Conservation (phyloP, 2,329 filamentous ascomycete species). For the Exophiala phaeomuriformis region DNA sequence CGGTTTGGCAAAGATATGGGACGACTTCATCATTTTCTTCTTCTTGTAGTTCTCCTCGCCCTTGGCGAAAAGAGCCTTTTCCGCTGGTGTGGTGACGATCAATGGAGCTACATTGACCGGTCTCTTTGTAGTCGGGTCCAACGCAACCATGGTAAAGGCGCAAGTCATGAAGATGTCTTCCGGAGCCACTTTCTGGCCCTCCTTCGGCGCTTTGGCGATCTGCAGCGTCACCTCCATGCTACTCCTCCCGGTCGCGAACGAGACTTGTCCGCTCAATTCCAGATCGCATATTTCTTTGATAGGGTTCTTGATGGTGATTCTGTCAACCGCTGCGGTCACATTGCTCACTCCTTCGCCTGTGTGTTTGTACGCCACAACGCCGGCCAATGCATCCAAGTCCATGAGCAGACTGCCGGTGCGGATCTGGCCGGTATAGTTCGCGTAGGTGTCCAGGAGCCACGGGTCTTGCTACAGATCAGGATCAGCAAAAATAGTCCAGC, state of each 20-base stretch:
- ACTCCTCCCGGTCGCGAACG: conserved; percentile 65
- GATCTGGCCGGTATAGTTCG: conserved; percentile 69
- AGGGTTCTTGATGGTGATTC: conserved; percentile 62
- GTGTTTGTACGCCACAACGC: conserved; percentile 68
- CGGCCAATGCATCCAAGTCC: conserved; percentile 71
- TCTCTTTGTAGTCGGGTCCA: conserved; percentile 61
- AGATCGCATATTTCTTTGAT: conserved; percentile 72
- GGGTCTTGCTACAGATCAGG: conserved; percentile 59
- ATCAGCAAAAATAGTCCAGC: conserved; percentile 22
- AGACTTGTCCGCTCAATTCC: conserved; percentile 61
- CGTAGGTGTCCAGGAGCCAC: conserved; percentile 69
- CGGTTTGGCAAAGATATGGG: conserved; percentile 57
- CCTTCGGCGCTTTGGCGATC: conserved; percentile 58
- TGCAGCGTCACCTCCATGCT: conserved; percentile 69
- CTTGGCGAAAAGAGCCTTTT: conserved; percentile 54
- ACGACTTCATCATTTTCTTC: conserved; percentile 56
- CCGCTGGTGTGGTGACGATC: conserved; percentile 56
- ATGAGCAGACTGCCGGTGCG: conserved; percentile 66
- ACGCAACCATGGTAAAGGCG: conserved; percentile 69
- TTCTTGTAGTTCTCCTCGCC: conserved; percentile 60
- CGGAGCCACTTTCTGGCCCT: conserved; percentile 47
- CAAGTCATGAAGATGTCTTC: conserved; percentile 64
- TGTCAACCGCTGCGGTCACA: conserved; percentile 57
- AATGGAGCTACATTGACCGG: conserved; percentile 57
- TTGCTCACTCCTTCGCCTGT: conserved; percentile 58